Evolutionary conservation across 176 grass and related monocot species (phyloP).

Genomic region (Dendrocalamus sinicus): DNA sequence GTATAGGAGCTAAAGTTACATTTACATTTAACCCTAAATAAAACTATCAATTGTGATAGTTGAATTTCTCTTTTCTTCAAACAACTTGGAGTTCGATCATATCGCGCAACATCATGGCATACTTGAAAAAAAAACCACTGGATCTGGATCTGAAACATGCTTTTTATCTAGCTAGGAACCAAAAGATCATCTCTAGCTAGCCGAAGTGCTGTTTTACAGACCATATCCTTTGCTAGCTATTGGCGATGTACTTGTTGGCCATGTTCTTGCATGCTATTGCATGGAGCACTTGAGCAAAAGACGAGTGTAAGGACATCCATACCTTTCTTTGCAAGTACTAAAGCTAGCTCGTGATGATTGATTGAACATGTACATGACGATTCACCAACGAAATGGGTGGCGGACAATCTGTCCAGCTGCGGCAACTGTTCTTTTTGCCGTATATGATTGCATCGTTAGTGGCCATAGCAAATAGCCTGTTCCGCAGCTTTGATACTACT

Average conservation of each 20-base stretch:
- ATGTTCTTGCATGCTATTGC: conserved; percentile 26
- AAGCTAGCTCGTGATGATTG: conserved; percentile 15
- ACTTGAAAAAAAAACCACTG: neutral
- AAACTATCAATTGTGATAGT: neutral
- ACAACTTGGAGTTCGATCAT: neutral
- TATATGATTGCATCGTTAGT: conserved; percentile 31
- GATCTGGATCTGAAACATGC: conserved; percentile 1
- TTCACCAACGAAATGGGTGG: neutral
- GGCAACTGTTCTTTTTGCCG: conserved; percentile 9
- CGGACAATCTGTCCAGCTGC: neutral
- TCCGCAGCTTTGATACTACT: neutral
- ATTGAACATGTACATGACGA: no score
- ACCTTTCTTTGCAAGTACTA: neutral
- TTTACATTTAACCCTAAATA: no score
- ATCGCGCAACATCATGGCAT: neutral
- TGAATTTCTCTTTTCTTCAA: neutral
- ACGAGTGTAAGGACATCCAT: neutral
- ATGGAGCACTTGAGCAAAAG: conserved; percentile 20
- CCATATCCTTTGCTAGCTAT: conserved; percentile 8
- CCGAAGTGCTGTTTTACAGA: neutral
- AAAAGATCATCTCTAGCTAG: neutral
- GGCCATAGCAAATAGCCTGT: conserved; percentile 3
- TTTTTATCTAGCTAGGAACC: neutral
- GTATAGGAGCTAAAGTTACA: neutral
- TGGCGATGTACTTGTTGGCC: conserved; percentile 32